These are phyloP conservation scores for Candida golubevii DNA, from an alignment of 805 yeast species.

Conservation along the genomic window DNA sequence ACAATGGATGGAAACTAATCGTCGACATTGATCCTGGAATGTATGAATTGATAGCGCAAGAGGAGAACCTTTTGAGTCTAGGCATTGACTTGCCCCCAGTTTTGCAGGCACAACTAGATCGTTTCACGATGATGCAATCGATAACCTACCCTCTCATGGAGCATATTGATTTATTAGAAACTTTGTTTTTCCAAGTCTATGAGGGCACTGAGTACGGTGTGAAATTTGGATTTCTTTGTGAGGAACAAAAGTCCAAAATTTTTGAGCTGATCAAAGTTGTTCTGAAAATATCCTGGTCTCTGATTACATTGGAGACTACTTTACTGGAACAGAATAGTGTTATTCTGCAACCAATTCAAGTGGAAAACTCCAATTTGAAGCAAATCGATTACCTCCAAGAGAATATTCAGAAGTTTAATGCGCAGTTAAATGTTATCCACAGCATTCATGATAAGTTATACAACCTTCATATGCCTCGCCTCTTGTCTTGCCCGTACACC, in stretches of 20 bases:
- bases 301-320: slow-evolving; percentile 6
- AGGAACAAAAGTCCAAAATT: slow-evolving; percentile 29
- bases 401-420: slow-evolving; percentile 17
- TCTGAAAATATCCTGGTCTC: slow-evolving; percentile 11
- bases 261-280: slow-evolving; percentile 16
- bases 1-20: neutral
- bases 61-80: slow-evolving; percentile 22
- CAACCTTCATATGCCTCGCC: slow-evolving; percentile 2
- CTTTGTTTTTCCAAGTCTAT: slow-evolving; percentile 20
- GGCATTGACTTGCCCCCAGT: slow-evolving; percentile 57
- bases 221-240: slow-evolving; percentile 41
- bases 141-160: slow-evolving; percentile 53
- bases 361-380: slow-evolving; percentile 8
- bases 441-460: slow-evolving; percentile 2
- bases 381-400: slow-evolving; percentile 23
- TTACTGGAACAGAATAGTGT: slow-evolving; percentile 24
- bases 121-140: slow-evolving; percentile 51
- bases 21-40: neutral
- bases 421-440: slow-evolving; percentile 8
- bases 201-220: slow-evolving; percentile 30
- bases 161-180: slow-evolving; percentile 39
- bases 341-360: neutral
- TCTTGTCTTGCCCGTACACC: slow-evolving; percentile 5
- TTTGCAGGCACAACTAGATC: slow-evolving; percentile 44
- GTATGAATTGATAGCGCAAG: slow-evolving; percentile 4